Evolutionary conservation across 768 basidiomycete species (phyloP), one percentile per base, ranked within the genome.

Genomic region (Pleurotus sapidus): DNA sequence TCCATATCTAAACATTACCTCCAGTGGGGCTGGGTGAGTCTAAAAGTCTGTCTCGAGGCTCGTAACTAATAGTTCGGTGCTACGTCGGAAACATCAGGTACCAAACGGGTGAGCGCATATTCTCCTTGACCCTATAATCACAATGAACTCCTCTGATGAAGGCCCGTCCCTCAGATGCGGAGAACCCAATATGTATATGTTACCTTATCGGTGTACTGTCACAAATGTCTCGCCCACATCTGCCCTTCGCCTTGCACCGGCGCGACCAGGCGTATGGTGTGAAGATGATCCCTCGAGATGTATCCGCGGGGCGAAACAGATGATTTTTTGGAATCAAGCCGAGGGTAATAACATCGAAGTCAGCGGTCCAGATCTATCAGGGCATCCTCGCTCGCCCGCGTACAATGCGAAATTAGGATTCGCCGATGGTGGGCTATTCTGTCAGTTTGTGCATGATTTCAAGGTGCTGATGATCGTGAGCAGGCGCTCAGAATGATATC

Each of bases 161-260:
- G n/a, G 55, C 34, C 37, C 9, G 12, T 18, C n/a, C 0, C 53
- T 64, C 37, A 71, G 72, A 1, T 77, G 77, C 53, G 78, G 77
- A 5, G 68, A 72, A 57, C 73, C 76, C 2, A 78, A 78, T 60
- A 80, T 80, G 64, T 80, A 78, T 60, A 78, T 78, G 75, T 60
- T 69, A 34, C 70, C 69, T 34, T 74, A 68, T 57, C 65, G 67
- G 55, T 79, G 78, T 59, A 76, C 70, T 24, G 78, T 79, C 3
- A 69, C 68, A 23, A 69, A 69, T 1, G 37, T 59, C 3, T 71
- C 74, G 0, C 74, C 74, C 1, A 59, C 61, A 11, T 56, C 63
- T 4, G 62, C 67, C 6, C 58, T 76, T n/a, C 27, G 27, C 17
- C 59, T 66, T 15, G 69, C 71, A 3, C 63, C 69, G 5, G 73